Percentiles rank a stretch among this genome's conserved stretches.
phyloP scores from a whole-genome alignment of 2,329 filamentous ascomycete species.

The Rhexocercosporidium sp. region DNA sequence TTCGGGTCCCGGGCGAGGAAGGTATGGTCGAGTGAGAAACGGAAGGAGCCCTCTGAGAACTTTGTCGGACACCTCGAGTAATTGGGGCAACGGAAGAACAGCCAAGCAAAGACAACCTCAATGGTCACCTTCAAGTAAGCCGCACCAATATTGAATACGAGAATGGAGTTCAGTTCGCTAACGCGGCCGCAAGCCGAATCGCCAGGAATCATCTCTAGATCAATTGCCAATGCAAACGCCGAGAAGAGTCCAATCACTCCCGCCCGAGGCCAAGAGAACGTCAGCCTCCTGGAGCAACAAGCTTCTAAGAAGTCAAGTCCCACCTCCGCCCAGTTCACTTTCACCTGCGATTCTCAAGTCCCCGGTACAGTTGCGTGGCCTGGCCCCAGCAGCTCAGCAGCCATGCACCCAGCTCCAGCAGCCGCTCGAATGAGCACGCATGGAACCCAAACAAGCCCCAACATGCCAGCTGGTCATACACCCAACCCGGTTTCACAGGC shows the following conservation, averaged over 20 bases:
- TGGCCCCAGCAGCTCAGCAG: conserved; percentile 46
- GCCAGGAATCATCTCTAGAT: conserved; percentile 84
- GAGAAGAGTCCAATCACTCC: conserved; percentile 68
- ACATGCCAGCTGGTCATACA: conserved; percentile 26
- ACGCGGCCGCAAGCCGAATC: conserved; percentile 53
- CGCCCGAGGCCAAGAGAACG: conserved; percentile 73
- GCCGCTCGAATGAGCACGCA: conserved; percentile 39
- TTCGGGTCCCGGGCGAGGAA: conserved; percentile 83
- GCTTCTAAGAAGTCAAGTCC: conserved; percentile 64
- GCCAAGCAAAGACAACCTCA: conserved; percentile 41
- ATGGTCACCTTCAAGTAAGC: conserved; percentile 41
- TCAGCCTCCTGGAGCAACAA: conserved; percentile 77
- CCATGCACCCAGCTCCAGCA: conserved; percentile 35
- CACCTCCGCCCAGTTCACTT: conserved; percentile 90
- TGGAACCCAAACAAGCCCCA: conserved; percentile 43
- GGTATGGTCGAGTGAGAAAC: conserved; percentile 72
- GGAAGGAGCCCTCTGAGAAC: conserved; percentile 67
- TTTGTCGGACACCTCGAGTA: conserved; percentile 56
- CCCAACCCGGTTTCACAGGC: conserved; percentile 33
- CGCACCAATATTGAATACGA: conserved; percentile 12
- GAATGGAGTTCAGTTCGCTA: conserved; percentile 38
- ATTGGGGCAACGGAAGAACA: conserved; percentile 42
- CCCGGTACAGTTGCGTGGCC: conserved; percentile 80
- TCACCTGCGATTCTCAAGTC: conserved; percentile 91
- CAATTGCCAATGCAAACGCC: conserved; percentile 90